phyloP scores from a whole-genome alignment of 2,329 filamentous ascomycete species.

The Triangularia setosa region DNA sequence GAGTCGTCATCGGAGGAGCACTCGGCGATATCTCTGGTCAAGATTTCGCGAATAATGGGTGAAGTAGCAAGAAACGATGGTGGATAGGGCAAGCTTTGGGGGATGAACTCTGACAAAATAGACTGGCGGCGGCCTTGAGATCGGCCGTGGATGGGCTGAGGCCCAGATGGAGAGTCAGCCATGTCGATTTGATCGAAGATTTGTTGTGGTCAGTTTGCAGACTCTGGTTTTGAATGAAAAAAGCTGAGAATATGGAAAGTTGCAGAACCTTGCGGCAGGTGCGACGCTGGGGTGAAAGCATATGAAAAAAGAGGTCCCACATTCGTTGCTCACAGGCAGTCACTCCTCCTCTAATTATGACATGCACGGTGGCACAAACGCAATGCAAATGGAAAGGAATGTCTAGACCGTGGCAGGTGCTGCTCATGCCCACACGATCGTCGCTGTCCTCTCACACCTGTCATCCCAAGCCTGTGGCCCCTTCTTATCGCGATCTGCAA shows the following conservation, averaged over 20 bases:
- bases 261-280: background rate
- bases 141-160: constrained; percentile 9
- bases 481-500: background rate
- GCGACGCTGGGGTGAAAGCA: background rate
- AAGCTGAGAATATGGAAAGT: background rate
- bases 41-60: constrained; percentile 23
- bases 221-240: background rate
- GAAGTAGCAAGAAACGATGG: constrained; percentile 21
- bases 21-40: constrained; percentile 23
- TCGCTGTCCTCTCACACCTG: background rate
- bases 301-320: background rate
- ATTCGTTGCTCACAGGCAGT: background rate
- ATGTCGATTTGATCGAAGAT: background rate
- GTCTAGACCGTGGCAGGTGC: background rate
- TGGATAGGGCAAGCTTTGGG: constrained; percentile 16
- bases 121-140: constrained; percentile 16
- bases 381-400: background rate
- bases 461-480: background rate
- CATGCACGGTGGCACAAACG: constrained; percentile 5
- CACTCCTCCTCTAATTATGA: background rate
- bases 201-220: background rate
- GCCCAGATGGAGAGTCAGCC: background rate
- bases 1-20: constrained; percentile 22
- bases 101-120: constrained; percentile 19
- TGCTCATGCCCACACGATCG: background rate